Evolutionary conservation across 306 rosid species (phyloP), one percentile per base, ranked within the genome.

Genomic region (Nissolia schottii): DNA sequence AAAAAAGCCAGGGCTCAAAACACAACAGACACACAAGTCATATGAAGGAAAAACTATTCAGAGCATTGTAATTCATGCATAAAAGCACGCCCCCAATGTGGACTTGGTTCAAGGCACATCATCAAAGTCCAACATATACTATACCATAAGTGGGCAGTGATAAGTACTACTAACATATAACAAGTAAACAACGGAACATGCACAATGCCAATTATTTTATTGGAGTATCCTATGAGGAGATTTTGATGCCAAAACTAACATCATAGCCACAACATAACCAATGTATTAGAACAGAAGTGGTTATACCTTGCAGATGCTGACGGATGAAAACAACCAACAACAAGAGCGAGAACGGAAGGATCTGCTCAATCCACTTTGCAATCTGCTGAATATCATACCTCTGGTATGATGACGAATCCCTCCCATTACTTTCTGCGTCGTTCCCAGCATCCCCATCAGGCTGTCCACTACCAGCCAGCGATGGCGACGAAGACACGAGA

Each of bases 301-400:
- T 37, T 25, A 65, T 86, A 92, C 98, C 98, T 90, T 88, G 92
- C 83, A 92, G 85, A 81, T 92, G 96, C 76, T 92, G 96, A 43
- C 98, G 96, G 78, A 90, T 90, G 86, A 92, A 92, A 62, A 90
- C 96, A 13, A 88, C 86, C 70, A 90, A 69, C 60, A 92, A 70
- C 58, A 92, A 84, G 82, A 92, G 77, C 7, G 90, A 87, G 61
- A 88, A 92, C 20, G 98, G 98, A 76, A 92, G 96, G 80, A 92
- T 78, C 83, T 92, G 95, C 85, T 92, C 96, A 75, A 87, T 79
- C 91, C 96, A 92, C 78, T 81, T 84, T 0, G 96, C 95, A 40
- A 85, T 71, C 79, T 82, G 95, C 83, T 92, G 98, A 74, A 92
- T 79, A 78, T 92, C 98, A 68, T 90, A 90, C 62, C 94, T 83